phyloP scores from a whole-genome alignment of 306 rosid genomes.

The Boehmeria nivea region DNA sequence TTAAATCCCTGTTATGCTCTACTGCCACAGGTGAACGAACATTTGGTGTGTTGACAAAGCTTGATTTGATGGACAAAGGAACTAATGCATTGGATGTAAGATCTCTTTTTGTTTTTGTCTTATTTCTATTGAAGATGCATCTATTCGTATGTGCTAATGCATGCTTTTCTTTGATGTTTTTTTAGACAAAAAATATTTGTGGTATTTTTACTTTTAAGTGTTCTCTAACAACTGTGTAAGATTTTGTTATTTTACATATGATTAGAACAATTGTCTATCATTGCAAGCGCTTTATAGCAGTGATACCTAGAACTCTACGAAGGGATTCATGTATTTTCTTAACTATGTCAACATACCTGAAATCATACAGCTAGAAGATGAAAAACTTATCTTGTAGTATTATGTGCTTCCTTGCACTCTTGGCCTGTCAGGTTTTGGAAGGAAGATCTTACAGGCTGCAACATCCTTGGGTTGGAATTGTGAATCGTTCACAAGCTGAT shows the following conservation, averaged over 20 bases:
- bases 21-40: slow-evolving; percentile 67
- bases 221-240: too few relatives aligned
- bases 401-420: not conserved
- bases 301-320: not conserved
- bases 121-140: too few relatives aligned
- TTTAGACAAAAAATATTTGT: too few relatives aligned
- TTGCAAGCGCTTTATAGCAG: not conserved
- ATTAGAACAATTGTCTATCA: not conserved
- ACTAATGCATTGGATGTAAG: slow-evolving; percentile 83
- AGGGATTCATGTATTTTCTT: not conserved
- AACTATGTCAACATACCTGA: not conserved
- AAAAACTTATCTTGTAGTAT: not conserved
- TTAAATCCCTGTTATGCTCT: not conserved
- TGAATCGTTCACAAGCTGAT: slow-evolving; percentile 96
- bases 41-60: slow-evolving; percentile 89
- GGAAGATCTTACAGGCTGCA: slow-evolving; percentile 92
- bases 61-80: slow-evolving; percentile 98
- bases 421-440: slow-evolving; percentile 67
- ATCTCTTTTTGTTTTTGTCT: slow-evolving; percentile 10
- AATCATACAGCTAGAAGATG: not conserved
- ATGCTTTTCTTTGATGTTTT: too few relatives aligned
- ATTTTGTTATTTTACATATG: too few relatives aligned
- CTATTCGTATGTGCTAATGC: too few relatives aligned
- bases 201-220: too few relatives aligned
- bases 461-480: slow-evolving; percentile 95